Base-by-base conservation (phyloP, 495 filamentous ascomycete species). In the Trichoderma erinaceum region DNA sequence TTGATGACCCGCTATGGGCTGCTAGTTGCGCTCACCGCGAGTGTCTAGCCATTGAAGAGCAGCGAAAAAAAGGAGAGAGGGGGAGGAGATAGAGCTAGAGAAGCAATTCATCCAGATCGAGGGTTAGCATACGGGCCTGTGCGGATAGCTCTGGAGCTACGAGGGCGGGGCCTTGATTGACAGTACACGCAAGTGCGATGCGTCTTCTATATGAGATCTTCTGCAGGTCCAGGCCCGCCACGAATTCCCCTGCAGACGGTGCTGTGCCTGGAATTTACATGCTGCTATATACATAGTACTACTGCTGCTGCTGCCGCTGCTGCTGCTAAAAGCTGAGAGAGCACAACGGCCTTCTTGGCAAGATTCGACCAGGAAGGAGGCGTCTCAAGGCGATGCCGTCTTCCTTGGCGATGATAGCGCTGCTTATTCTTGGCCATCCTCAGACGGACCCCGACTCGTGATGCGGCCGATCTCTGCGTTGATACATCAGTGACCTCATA, bases 161-260 rank as follows among this genome's bases (percentile, higher is more conserved):
- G n/a, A 48, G 10, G 44, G 44, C 44, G 44, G 44, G 44, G 44
- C n/a, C n/a, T 48, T 48, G 44, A 15, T 48, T 48, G 44, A 48
- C 44, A 18, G 44, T 38, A 7, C 35, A 38, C 35, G 35, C 35
- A 38, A 38, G 35, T 38, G 35, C 35, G 35, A 10, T 38, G 0
- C 35, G 35, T 38, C 35, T 38, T 38, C 35, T 38, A 38, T 38
- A 38, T 15, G 44, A 48, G 15, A 48, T 15, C 25, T 29, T 32
- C 56, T 61, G 56, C 56, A 61, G 56, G 56, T 32, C 27, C 56
- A 61, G 56, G 27, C 56, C 29, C 29, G 29, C 29, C 29, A 29
- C 1, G 4, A 4, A 29, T 29, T 1, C 29, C 13, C 56, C 25
- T 38, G 35, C 35, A 38, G 35, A 38, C 35, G 35, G 35, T 38